A percentile compares a stretch with the other conserved stretches of the same genome.
Conservation (phyloP, 2,329 filamentous ascomycete species). For the Lecanicillium sp. region DNA sequence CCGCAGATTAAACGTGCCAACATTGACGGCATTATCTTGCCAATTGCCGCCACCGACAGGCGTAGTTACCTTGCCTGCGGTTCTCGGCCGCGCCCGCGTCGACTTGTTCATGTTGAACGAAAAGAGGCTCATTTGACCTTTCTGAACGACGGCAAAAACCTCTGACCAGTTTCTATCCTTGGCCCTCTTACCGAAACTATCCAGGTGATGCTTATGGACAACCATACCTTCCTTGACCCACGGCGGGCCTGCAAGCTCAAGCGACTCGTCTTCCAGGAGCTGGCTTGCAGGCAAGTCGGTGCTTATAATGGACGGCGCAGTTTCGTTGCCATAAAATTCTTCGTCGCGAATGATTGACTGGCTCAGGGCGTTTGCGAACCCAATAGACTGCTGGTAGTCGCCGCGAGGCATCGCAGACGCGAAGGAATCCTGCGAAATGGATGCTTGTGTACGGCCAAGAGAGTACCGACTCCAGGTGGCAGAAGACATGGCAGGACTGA, state of each 20-base stretch:
- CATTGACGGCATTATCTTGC: conserved; percentile 89
- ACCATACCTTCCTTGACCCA: conserved; percentile 97
- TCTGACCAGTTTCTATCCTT: conserved; percentile 94
- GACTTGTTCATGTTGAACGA: conserved; percentile 83
- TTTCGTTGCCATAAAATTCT: conserved; percentile 44
- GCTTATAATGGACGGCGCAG: conserved; percentile 43
- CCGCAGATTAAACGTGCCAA: conserved; percentile 79
- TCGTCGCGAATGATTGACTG: conserved; percentile 95
- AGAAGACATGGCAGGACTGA: conserved; percentile 78
- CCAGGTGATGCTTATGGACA: conserved; percentile 93
- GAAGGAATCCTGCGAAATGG: conserved; percentile 87
- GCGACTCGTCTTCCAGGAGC: conserved; percentile 82
- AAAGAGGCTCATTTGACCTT: conserved; percentile 89
- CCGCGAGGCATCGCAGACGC: conserved; percentile 65
- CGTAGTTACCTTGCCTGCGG: conserved; percentile 40
- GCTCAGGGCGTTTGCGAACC: conserved; percentile 92
- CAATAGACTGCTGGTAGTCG: conserved; percentile 93
- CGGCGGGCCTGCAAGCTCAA: conserved; percentile 87
- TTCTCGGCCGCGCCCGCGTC: conserved; percentile 47
- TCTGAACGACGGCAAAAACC: conserved; percentile 92
- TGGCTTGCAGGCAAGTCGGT: conserved; percentile 52
- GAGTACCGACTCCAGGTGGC: conserved; percentile 95
- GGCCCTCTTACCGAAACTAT: conserved; percentile 81
- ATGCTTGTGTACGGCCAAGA: conserved; percentile 80
- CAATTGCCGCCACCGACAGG: conserved; percentile 94